Conservation (phyloP, 768 basidiomycete genomes). For the Boletus edulis region DNA sequence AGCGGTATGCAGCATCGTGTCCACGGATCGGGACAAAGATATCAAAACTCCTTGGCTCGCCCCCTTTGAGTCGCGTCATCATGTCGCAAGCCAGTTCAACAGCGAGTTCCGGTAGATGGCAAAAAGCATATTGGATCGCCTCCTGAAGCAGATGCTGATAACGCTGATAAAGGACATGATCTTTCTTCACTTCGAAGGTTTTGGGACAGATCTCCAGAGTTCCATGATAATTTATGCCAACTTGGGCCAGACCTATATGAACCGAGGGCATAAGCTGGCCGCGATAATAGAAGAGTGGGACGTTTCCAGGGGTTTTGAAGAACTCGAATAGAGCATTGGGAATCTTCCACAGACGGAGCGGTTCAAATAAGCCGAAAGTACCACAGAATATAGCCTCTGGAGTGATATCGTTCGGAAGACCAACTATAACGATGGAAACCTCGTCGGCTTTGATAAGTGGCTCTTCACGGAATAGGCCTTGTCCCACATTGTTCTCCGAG, state of each 20-base stretch:
- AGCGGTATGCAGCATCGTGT: constrained; percentile 4
- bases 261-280: constrained; percentile 12
- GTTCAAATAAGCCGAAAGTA: constrained; percentile 12
- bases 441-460: constrained; percentile 10
- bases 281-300: constrained; percentile 14
- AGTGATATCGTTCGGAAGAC: constrained; percentile 10
- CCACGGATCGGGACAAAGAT: not conserved
- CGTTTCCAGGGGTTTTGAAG: constrained; percentile 11
- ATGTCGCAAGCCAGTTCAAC: constrained; percentile 15
- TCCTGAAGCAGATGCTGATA: constrained; percentile 10
- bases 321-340: constrained; percentile 16
- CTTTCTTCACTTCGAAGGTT: not conserved
- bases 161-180: constrained; percentile 7
- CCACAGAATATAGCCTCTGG: constrained; percentile 14
- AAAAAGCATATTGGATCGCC: constrained; percentile 12
- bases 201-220: constrained; percentile 9
- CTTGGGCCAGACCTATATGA: not conserved
- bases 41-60: not conserved
- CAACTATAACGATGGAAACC: constrained; percentile 16
- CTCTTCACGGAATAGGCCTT: constrained; percentile 10
- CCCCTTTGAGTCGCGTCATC: not conserved
- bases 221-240: constrained; percentile 17
- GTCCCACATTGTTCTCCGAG: not conserved
- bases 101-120: constrained; percentile 12
- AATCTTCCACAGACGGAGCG: constrained; percentile 6